A percentile compares a stretch with the other conserved stretches of the same genome.
These are phyloP conservation scores for Porcisia hertigi DNA, from an alignment of 208 protist genomes.

Conservation along the genomic window DNA sequence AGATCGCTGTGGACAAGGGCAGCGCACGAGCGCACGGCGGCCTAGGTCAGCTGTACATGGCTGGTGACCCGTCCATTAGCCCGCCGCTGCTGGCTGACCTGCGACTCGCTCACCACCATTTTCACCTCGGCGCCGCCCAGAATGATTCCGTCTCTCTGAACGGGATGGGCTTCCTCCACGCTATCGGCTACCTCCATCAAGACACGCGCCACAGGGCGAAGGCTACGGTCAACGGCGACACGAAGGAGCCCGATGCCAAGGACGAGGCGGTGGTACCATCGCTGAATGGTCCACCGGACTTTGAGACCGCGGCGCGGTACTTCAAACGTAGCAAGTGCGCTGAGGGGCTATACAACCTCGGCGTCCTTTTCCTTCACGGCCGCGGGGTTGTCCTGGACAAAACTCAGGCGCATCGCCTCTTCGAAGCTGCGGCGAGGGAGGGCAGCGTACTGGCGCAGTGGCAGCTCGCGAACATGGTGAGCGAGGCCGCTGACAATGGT, in stretches of 20 bases:
- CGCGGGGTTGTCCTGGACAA: slow-evolving; percentile 43
- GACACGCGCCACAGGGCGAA: slow-evolving; percentile 7
- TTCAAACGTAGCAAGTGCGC: slow-evolving; percentile 33
- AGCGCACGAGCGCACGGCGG: slow-evolving; percentile 44
- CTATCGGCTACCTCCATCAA: slow-evolving; percentile 62
- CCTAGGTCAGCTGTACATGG: slow-evolving; percentile 74
- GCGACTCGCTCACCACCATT: slow-evolving; percentile 56
- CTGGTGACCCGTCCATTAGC: slow-evolving; percentile 38
- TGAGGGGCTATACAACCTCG: slow-evolving; percentile 85
- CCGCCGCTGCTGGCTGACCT: slow-evolving; percentile 58
- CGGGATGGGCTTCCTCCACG: slow-evolving; percentile 85
- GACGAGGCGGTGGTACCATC: not conserved
- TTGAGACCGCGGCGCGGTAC: slow-evolving; percentile 48
- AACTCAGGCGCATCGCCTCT: slow-evolving; percentile 42
- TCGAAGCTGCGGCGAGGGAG: slow-evolving; percentile 35
- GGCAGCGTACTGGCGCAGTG: slow-evolving; percentile 70
- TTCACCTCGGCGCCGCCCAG: slow-evolving; percentile 46
- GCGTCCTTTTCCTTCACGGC: slow-evolving; percentile 68
- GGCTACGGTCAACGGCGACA: not conserved
- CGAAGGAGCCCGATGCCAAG: not conserved
- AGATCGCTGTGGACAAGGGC: slow-evolving; percentile 36
- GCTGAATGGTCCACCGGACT: slow-evolving; percentile 39
- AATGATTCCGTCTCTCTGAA: slow-evolving; percentile 64
- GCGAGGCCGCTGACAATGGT: slow-evolving; percentile 5
- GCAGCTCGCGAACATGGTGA: slow-evolving; percentile 63